Conservation (phyloP, 2,329 filamentous ascomycete genomes). For the Pezizomycotina sp. region DNA sequence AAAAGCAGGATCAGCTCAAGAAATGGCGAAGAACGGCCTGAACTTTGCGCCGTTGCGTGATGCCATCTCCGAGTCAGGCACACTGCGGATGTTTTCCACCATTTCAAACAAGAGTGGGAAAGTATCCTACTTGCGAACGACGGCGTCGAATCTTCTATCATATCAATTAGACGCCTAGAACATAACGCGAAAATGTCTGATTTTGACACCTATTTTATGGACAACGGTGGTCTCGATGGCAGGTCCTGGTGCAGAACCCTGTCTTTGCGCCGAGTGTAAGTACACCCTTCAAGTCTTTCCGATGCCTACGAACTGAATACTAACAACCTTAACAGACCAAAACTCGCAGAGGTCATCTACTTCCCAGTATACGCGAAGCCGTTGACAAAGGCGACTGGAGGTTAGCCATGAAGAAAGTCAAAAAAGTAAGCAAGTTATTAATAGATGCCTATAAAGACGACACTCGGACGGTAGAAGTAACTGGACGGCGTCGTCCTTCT, state of each 20-base stretch:
- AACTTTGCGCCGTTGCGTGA: too few species aligned
- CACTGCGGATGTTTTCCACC: constrained; percentile 37
- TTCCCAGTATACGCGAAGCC: constrained; percentile 71
- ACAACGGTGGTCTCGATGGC: constrained; percentile 66
- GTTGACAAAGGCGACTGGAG: constrained; percentile 56
- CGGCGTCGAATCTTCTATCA: constrained; percentile 56
- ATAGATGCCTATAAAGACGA: too few species aligned
- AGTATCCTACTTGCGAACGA: constrained; percentile 50
- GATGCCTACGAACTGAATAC: background rate
- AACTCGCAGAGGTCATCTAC: constrained; percentile 17
- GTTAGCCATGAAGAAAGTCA: too few species aligned
- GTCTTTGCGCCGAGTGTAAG: constrained; percentile 59
- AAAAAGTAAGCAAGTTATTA: too few species aligned
- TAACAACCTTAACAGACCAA: constrained; percentile 5
- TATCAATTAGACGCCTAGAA: constrained; percentile 50
- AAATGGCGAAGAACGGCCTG: too few species aligned
- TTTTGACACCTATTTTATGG: constrained; percentile 72
- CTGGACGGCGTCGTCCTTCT: too few species aligned
- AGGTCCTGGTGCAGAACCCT: constrained; percentile 83
- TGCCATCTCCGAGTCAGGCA: too few species aligned
- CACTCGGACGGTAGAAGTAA: too few species aligned
- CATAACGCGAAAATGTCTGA: constrained; percentile 64
- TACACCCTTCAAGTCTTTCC: background rate
- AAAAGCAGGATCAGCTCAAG: too few species aligned
- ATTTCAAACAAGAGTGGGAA: constrained; percentile 67